Evolutionary conservation across 2,329 filamentous ascomycete species (phyloP), one percentile per base, ranked within the genome.

Genomic region (Pestalotiopsis sp.): DNA sequence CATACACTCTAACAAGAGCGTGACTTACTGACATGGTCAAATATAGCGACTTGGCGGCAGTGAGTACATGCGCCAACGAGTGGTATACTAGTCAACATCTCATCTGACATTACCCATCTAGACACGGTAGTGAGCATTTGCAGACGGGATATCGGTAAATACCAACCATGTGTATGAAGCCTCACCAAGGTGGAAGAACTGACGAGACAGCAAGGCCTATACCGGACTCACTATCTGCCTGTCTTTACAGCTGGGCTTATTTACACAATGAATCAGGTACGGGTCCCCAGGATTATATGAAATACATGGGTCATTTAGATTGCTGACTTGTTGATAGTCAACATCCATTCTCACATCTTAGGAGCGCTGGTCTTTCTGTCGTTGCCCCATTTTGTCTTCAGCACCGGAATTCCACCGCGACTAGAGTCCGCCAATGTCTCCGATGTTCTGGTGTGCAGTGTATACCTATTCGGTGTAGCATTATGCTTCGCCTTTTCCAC

Each of bases 401-500:
- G 69, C 20, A 73, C 75, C 3, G 73, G 78, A 20, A 73, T 83
- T 4, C 76, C 76, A 6, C 75, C 78, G 5, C 74, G 80, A 22
- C 81, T 80, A 70, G 72, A 70, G 14, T 66, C 78, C 3, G 81
- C 80, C 55, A 78, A 74, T 1, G 66, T 70, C 2, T 74, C 72
- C 38, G 82, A 84, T 67, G 70, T 82, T 26, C n/a, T 80, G 2
- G 82, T 83, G 7, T 65, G 26, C 52, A 56, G 63, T n/a, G 38
- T 57, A 14, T 56, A 65, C 14, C 44, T 65, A 9, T 22, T 24
- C 20, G 63, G 63, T 13, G 63, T 65, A 10, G 78, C 79, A 4
- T 71, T 80, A 61, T 86, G 82, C 70, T 85, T 86, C 70, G 68
- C 76, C 6, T 73, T 85, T 0, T 86, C 84, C 2, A 78, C 81